phyloP scores from a whole-genome alignment of 2,329 filamentous ascomycete species.

The Colletotrichum theobromicola region DNA sequence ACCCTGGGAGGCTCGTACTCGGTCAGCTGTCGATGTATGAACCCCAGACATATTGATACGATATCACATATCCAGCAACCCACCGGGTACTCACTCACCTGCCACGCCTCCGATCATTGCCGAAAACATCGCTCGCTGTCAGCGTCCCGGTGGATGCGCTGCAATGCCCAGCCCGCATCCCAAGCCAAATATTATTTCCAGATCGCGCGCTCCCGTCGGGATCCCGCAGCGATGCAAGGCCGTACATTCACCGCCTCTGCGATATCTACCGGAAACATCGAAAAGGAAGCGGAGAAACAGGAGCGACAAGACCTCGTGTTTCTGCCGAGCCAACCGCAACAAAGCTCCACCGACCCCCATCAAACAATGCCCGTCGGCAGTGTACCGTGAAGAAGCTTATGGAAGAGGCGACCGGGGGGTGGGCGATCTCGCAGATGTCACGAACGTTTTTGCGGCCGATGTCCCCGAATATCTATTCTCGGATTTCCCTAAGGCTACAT shows the following conservation, averaged over 20 bases:
- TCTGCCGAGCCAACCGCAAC: slow-evolving; percentile 9
- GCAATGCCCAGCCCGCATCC: not conserved
- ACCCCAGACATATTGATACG: not conserved
- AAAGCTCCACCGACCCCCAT: not conserved
- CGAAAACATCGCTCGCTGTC: not conserved
- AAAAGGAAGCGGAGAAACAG: slow-evolving; percentile 7
- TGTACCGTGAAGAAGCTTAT: not conserved
- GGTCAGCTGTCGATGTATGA: not conserved
- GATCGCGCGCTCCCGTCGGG: not conserved
- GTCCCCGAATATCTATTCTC: not conserved
- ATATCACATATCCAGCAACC: not conserved
- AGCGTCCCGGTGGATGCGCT: not conserved
- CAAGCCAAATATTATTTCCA: not conserved
- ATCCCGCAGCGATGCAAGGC: not conserved
- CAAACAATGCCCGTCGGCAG: not conserved
- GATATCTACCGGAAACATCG: not conserved
- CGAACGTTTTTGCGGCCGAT: not conserved
- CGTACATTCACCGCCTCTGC: slow-evolving; percentile 4
- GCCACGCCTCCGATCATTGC: not conserved
- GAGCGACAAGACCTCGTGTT: slow-evolving; percentile 15
- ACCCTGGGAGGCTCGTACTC: not conserved
- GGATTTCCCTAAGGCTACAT: not conserved
- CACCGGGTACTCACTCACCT: not conserved
- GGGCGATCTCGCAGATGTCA: not conserved
- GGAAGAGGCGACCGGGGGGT: not conserved